Conservation (phyloP, 371 early-diverging fungal species). For the Coemansia sp. region DNA sequence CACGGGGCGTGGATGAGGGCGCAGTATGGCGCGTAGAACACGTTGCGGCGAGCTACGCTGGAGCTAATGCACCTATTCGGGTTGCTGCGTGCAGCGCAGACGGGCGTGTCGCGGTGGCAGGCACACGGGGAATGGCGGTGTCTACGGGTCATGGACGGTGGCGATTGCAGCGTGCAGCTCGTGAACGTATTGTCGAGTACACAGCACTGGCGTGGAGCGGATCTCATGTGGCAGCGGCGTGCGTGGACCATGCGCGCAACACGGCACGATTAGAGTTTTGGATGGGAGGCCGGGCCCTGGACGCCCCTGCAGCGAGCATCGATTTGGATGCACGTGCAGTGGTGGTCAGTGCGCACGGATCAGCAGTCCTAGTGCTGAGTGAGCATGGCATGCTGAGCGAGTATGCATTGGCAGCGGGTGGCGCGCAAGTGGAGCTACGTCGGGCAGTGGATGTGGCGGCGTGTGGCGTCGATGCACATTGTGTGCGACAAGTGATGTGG, state of each 20-base stretch:
- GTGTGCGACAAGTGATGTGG: conserved; percentile 44
- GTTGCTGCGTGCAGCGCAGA: not conserved
- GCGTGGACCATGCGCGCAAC: conserved; percentile 22
- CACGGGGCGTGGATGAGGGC: not conserved
- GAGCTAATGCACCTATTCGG: not conserved
- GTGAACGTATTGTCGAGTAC: conserved; percentile 1
- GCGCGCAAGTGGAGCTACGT: conserved; percentile 19
- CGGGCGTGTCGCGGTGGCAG: conserved; percentile 17
- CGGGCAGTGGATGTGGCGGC: conserved; percentile 14
- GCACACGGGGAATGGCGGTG: conserved; percentile 13
- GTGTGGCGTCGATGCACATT: not conserved
- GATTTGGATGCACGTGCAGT: conserved; percentile 16
- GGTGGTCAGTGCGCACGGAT: conserved; percentile 27
- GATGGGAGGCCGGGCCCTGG: conserved; percentile 23
- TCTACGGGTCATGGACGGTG: not conserved
- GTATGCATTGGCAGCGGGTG: conserved; percentile 28
- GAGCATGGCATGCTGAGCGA: conserved; percentile 16
- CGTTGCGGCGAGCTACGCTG: not conserved
- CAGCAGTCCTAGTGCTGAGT: conserved; percentile 40
- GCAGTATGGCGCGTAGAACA: conserved; percentile 3
- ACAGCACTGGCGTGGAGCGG: conserved; percentile 43
- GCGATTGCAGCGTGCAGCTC: conserved; percentile 9
- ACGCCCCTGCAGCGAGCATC: conserved; percentile 18
- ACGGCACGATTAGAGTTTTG: conserved; percentile 31
- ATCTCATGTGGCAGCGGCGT: conserved; percentile 30